Base-by-base conservation (phyloP, 805 yeast genomes). In the Lipomyces mesembrius region DNA sequence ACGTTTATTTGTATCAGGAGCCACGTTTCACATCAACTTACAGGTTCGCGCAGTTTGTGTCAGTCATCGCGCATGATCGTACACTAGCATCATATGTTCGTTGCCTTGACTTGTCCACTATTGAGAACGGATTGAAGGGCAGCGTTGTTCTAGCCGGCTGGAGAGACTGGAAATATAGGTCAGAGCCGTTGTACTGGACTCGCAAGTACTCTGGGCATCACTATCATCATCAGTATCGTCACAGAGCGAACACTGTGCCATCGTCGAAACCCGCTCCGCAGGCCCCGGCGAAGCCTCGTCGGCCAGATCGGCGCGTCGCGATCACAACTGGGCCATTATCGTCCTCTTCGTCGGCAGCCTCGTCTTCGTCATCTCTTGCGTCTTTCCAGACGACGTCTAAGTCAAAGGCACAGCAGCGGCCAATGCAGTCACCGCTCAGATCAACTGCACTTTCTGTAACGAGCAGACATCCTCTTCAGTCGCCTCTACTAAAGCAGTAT, bases 151-250 rank as follows among this genome's bases (percentile, higher is more conserved):
- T 84, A 60, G 97, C 97, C 0, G 89, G 94, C 9, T 92, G 97
- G 97, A 83, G 97, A 75, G 97, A 92, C 76, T 92, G 97, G 96
- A 89, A 91, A 74, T 88, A 83, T 73, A 83, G 91, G 68, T 84
- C 84, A 61, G 92, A 89, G 77, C 91, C 94, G 0, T 56, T 69
- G 27, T 69, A 68, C 57, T 65, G 67, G 70, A 55, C 59, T 17
- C 64, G 71, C 57, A 64, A 64, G 43, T 62, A 64, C 46, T 3
- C 58, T 25, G 35, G 20, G 2, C 66, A 57, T 7, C 59, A 57
- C 43, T 66, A 71, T n/a, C 59, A 69, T 14, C 72, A 74, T 58
- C 72, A 65, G 7, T 72, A 72, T 53, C 66, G 60, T 46, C 59
- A 27, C 22, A 71, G 64, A 1, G 17, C 62, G 59, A 6, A 25